Percentiles rank a stretch among this genome's conserved stretches.
Conservation (phyloP, 1,139 yeast species). For the Saccharomyces hybrid region DNA sequence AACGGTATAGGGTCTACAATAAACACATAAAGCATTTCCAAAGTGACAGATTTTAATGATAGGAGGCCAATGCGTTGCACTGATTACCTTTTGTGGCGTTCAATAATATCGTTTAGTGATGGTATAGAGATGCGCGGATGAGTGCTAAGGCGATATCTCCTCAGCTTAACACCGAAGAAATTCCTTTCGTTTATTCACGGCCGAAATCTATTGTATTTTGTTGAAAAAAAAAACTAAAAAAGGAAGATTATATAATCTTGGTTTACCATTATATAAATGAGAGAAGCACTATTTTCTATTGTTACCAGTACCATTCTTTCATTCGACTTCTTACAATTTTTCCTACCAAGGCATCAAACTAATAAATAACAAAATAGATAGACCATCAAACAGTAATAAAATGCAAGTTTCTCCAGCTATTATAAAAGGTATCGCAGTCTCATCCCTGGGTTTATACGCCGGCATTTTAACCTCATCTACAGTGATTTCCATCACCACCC, state of each 20-base stretch:
- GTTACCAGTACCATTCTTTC: not conserved
- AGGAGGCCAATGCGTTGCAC: not conserved
- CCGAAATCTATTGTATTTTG: not conserved
- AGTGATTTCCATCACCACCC: slow-evolving; percentile 38
- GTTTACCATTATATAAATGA: not conserved
- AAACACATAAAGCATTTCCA: not conserved
- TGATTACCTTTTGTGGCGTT: not conserved
- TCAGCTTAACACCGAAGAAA: not conserved
- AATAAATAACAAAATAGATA: not conserved
- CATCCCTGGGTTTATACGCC: slow-evolving; percentile 87
- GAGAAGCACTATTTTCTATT: not conserved
- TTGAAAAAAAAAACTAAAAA: not conserved
- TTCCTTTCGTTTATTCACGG: not conserved
- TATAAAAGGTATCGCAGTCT: slow-evolving; percentile 54
- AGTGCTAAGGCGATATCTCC: not conserved
- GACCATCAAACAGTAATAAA: not conserved
- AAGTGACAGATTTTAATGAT: not conserved
- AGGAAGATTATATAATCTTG: not conserved
- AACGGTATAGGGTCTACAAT: not conserved
- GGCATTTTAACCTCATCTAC: slow-evolving; percentile 86
- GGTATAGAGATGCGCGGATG: not conserved
- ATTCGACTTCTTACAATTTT: not conserved
- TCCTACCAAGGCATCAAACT: not conserved
- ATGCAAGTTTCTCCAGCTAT: slow-evolving; percentile 11
- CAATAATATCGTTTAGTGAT: not conserved